Percentiles rank a stretch among this genome's conserved stretches.
Evolutionary conservation across 257 asterid species (phyloP).

Genomic region (Fraxinus anomala): DNA sequence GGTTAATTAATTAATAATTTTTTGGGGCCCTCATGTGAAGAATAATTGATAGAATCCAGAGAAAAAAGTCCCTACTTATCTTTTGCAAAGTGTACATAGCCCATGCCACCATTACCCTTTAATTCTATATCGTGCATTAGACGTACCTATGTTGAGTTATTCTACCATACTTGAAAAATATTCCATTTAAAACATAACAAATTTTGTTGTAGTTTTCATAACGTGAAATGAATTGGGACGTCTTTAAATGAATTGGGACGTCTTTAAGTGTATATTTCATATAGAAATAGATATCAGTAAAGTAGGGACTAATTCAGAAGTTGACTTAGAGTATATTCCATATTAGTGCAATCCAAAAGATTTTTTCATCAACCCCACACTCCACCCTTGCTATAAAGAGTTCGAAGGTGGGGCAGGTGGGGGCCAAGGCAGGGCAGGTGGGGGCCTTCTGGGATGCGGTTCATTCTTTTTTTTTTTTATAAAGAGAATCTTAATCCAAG

Average conservation of each 20-base stretch:
- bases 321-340: too few relatives aligned
- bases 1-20: neutral
- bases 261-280: neutral
- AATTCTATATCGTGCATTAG: constrained; percentile 12
- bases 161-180: constrained; percentile 11
- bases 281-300: too few relatives aligned
- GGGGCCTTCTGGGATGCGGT: too few relatives aligned
- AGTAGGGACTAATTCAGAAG: too few relatives aligned
- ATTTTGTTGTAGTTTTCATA: neutral
- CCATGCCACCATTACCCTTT: constrained; percentile 2
- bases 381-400: neutral
- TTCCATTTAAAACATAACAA: too few relatives aligned
- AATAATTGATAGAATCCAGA: constrained; percentile 21
- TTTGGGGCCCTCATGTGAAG: neutral
- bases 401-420: too few relatives aligned
- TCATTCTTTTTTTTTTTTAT: too few relatives aligned
- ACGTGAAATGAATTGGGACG: constrained; percentile 22
- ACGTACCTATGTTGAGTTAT: too few relatives aligned
- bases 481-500: neutral
- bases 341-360: too few relatives aligned
- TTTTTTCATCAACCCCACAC: too few relatives aligned
- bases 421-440: too few relatives aligned
- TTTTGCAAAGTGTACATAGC: neutral
- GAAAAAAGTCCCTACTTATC: neutral
- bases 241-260: constrained; percentile 25